Evolutionary conservation across 768 basidiomycete species (phyloP).

Genomic region (Calvatia gigantea): DNA sequence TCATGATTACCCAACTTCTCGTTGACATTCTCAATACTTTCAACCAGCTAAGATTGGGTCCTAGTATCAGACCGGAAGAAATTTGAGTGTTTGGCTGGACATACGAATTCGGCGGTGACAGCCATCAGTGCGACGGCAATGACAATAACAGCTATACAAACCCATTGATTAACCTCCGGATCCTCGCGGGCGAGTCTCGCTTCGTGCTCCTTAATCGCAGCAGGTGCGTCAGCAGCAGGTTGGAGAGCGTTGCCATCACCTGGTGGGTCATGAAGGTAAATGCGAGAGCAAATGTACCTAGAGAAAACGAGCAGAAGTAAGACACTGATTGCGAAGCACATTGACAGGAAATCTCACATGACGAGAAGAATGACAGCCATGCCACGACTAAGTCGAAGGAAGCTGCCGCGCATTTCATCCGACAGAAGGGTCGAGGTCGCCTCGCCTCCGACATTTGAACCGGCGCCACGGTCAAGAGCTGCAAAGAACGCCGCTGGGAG

Average conservation of each 20-base stretch:
- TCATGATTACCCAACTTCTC: conserved; percentile 37
- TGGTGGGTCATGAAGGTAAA: conserved; percentile 71
- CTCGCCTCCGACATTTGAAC: conserved; percentile 15
- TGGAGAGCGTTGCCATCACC: conserved; percentile 47
- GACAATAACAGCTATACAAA: conserved; percentile 50
- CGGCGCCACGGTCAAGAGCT: conserved; percentile 33
- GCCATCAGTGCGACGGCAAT: conserved; percentile 61
- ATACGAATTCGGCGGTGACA: conserved; percentile 67
- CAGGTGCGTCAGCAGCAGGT: conserved; percentile 40
- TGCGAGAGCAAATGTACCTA: conserved; percentile 64
- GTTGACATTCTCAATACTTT: conserved; percentile 56
- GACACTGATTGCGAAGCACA: background rate
- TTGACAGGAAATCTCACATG: conserved; percentile 39
- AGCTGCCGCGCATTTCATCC: conserved; percentile 38
- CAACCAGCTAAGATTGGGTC: conserved; percentile 45
- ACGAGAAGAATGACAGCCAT: conserved; percentile 58
- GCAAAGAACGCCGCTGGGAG: conserved; percentile 69
- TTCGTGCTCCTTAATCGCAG: conserved; percentile 38
- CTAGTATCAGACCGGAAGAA: background rate
- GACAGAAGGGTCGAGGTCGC: conserved; percentile 28
- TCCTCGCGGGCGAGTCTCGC: conserved; percentile 31
- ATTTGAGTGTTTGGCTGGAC: conserved; percentile 14
- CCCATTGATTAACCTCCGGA: conserved; percentile 62
- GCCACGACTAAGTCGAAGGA: conserved; percentile 65
- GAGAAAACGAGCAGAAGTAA: background rate